Evolutionary conservation across 164 flowering plant genomes (phyloP), one percentile per base, ranked within the genome.

Genomic region (Saururus chinensis): DNA sequence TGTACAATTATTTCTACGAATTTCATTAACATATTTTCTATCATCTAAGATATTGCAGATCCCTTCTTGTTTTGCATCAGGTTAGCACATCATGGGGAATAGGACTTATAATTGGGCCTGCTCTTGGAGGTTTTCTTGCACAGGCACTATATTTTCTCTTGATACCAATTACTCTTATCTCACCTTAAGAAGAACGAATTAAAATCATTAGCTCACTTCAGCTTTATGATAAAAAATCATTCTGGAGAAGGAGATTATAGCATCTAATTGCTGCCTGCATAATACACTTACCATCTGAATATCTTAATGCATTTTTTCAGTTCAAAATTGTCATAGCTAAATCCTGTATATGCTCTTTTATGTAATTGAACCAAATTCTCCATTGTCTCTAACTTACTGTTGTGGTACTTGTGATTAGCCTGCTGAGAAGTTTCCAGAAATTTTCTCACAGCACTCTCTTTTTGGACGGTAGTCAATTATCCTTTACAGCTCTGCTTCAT

Each of bases 101-200:
- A 19, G 84, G 87, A 51, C 60, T 80, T 62, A 71, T 82, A 56
- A 64, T 82, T 65, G 87, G 87, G 17, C 87, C 87, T 10, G 82
- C 85, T 48, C 20, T 83, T 49, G 88, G 85, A 60, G 88, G 88
- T 49, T 83, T 65, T 65, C 72, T 83, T 20, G 80, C 88, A 35
- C 83, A 76, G 87, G 87, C 81, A 73, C 53, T 59, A 6, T 37
- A 17, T 1, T 21, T 52, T 58, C 17, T 58, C 48, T 49, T 58
- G 40, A 16, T 37, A n/a, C 14, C n/a, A n/a, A n/a, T n/a, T n/a
- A n/a, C 12, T 41, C 45, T 41, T 41, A 41, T 13, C 45, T 41
- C 45, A n/a, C n/a, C n/a, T n/a, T n/a, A n/a, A n/a, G n/a, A n/a
- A n/a, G n/a, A n/a, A n/a, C n/a, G 49, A 45, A 45, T 45, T 2